These are phyloP conservation scores for Rhizopogon salebrosus DNA, from an alignment of 768 basidiomycete genomes.

Conservation along the genomic window DNA sequence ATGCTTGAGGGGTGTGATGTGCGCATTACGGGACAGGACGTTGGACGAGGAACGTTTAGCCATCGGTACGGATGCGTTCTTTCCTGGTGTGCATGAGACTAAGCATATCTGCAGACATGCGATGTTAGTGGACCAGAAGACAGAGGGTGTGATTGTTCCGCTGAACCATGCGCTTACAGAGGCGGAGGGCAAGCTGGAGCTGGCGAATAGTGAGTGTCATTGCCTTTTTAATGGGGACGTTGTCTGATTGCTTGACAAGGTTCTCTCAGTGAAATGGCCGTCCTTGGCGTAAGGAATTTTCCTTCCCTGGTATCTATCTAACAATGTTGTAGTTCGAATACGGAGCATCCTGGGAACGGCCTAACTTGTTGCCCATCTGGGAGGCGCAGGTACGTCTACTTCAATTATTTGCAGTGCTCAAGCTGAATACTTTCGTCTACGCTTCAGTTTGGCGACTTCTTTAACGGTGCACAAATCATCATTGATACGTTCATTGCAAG, in stretches of 20 bases:
- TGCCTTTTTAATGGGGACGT: background rate
- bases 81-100: background rate
- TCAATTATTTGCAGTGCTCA: background rate
- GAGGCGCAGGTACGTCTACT: slow-evolving; percentile 67
- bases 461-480: slow-evolving; percentile 84
- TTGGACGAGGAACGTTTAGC: slow-evolving; percentile 86
- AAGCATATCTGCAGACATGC: slow-evolving; percentile 51
- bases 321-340: slow-evolving; percentile 69
- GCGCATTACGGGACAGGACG: slow-evolving; percentile 90
- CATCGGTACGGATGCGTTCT: slow-evolving; percentile 42
- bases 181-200: slow-evolving; percentile 64
- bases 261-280: slow-evolving; percentile 85
- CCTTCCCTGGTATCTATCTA: background rate
- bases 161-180: slow-evolving; percentile 60
- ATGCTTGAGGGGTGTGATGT: slow-evolving; percentile 80
- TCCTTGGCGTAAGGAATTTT: slow-evolving; percentile 62
- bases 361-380: slow-evolving; percentile 81
- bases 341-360: slow-evolving; percentile 85
- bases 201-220: slow-evolving; percentile 77
- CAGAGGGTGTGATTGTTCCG: slow-evolving; percentile 75
- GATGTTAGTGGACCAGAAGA: slow-evolving; percentile 87
- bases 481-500: slow-evolving; percentile 88
- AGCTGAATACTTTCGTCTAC: background rate
- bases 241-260: slow-evolving; percentile 37
- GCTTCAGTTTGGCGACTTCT: slow-evolving; percentile 81